A percentile compares a stretch with the other conserved stretches of the same genome.
Conservation (phyloP, 805 yeast species). For the Candida koratica region DNA sequence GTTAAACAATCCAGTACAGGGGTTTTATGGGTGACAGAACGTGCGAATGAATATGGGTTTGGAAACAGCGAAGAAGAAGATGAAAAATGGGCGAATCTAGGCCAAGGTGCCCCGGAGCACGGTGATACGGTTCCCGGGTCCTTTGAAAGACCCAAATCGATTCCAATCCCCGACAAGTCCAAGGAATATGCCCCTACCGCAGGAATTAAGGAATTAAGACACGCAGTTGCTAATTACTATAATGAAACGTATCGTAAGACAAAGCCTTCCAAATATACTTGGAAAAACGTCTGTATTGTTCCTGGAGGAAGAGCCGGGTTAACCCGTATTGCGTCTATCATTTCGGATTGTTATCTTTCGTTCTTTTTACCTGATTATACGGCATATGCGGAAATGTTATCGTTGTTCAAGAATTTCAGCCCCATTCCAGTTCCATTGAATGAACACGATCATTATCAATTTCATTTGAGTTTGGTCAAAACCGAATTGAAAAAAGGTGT, state of each 20-base stretch:
- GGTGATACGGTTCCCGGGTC: constrained; percentile 58
- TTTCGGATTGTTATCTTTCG: constrained; percentile 55
- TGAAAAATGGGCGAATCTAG: constrained; percentile 54
- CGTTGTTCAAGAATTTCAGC: constrained; percentile 57
- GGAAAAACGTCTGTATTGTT: constrained; percentile 57
- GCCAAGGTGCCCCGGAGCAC: constrained; percentile 65
- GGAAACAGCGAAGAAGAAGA: constrained; percentile 28
- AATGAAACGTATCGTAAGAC: constrained; percentile 51
- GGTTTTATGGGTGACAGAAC: constrained; percentile 61
- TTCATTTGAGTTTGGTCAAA: constrained; percentile 49
- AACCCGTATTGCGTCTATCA: constrained; percentile 58
- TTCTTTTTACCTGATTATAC: constrained; percentile 62
- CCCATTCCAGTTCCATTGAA: constrained; percentile 61
- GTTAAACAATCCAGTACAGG: constrained; percentile 58
- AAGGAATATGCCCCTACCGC: constrained; percentile 61
- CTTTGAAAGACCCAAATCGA: constrained; percentile 46
- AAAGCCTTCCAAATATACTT: constrained; percentile 50
- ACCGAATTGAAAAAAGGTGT: constrained; percentile 56
- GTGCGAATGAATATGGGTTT: constrained; percentile 56
- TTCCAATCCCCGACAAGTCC: constrained; percentile 45
- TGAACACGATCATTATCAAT: constrained; percentile 53
- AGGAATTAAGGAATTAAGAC: constrained; percentile 50
- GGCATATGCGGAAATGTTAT: constrained; percentile 62
- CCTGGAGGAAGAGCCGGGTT: constrained; percentile 65
- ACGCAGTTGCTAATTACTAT: constrained; percentile 55